These are phyloP conservation scores for Epichloe bromicola DNA, from an alignment of 2,329 filamentous ascomycete species.

Conservation along the genomic window DNA sequence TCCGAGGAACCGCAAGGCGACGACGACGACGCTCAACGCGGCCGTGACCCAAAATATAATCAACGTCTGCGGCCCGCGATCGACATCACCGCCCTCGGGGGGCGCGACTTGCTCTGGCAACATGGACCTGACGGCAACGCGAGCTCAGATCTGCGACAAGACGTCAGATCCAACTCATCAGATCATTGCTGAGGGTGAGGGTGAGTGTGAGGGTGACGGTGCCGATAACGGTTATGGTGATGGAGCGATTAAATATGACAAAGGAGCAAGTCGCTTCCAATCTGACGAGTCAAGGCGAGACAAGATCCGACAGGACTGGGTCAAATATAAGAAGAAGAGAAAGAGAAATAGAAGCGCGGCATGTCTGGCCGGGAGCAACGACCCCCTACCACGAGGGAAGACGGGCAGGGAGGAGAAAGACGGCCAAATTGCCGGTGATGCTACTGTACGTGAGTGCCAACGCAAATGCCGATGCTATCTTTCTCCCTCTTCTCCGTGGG, in stretches of 20 bases:
- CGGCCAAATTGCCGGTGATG: too few species aligned
- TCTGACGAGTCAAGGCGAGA: too few species aligned
- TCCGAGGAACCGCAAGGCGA: slow-evolving; percentile 3
- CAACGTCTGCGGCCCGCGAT: not conserved
- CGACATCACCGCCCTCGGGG: slow-evolving; percentile 2
- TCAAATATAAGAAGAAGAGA: too few species aligned
- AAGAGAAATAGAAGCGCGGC: too few species aligned
- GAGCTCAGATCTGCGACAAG: not conserved
- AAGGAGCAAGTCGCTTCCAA: not conserved
- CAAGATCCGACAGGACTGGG: too few species aligned
- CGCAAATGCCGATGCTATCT: too few species aligned
- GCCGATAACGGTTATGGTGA: too few species aligned
- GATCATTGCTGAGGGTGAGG: not conserved
- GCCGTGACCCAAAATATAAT: not conserved
- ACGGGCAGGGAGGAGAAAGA: not conserved
- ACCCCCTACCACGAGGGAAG: too few species aligned
- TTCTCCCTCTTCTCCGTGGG: too few species aligned
- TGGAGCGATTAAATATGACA: not conserved
- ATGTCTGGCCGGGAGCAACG: too few species aligned
- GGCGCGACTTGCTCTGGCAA: not conserved
- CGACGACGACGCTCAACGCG: not conserved
- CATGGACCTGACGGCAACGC: not conserved
- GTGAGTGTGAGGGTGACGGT: not conserved
- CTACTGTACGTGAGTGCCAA: too few species aligned
- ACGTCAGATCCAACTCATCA: not conserved